Percentiles rank a stretch among this genome's conserved stretches.
Conservation (phyloP, 2,329 filamentous ascomycete species). For the Periconia sp. region DNA sequence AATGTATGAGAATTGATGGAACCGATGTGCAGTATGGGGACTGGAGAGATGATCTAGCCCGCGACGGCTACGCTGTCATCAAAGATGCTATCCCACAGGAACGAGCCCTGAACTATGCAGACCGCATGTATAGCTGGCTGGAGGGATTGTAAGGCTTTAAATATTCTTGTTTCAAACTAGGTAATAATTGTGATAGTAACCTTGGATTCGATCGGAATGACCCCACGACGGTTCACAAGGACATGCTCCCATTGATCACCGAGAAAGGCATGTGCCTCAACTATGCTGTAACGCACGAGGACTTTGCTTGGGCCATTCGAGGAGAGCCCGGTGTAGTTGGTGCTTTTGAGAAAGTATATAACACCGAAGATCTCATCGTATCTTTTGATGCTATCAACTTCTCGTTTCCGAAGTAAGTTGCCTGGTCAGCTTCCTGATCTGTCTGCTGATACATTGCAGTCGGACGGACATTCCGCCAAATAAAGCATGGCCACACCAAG, state of each 20-base stretch:
- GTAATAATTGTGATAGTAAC: slow-evolving; percentile 10
- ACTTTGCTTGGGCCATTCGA: slow-evolving; percentile 50
- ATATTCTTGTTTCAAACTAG: neutral
- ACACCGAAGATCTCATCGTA: slow-evolving; percentile 43
- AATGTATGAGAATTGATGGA: slow-evolving; percentile 21
- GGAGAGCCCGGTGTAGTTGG: slow-evolving; percentile 47
- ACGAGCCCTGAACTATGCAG: slow-evolving; percentile 45
- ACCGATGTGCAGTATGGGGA: slow-evolving; percentile 32
- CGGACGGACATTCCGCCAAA: slow-evolving; percentile 31
- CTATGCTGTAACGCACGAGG: slow-evolving; percentile 49
- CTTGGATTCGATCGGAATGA: slow-evolving; percentile 30
- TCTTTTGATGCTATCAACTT: slow-evolving; percentile 49
- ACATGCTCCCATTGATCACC: slow-evolving; percentile 24
- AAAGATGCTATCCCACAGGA: slow-evolving; percentile 54
- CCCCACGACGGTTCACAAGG: slow-evolving; percentile 23
- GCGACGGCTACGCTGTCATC: slow-evolving; percentile 55
- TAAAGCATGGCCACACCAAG: slow-evolving; percentile 45
- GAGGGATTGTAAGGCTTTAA: slow-evolving; percentile 37
- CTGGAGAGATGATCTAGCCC: slow-evolving; percentile 44
- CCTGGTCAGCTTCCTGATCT: too few species aligned
- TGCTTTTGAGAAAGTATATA: slow-evolving; percentile 44
- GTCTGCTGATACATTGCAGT: too few species aligned
- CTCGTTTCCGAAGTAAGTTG: too few species aligned
- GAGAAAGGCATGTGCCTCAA: slow-evolving; percentile 29
- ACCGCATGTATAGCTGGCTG: slow-evolving; percentile 32